Evolutionary conservation across 495 filamentous ascomycete species (phyloP).

Genomic region (Aspergillus incahuasiensis): DNA sequence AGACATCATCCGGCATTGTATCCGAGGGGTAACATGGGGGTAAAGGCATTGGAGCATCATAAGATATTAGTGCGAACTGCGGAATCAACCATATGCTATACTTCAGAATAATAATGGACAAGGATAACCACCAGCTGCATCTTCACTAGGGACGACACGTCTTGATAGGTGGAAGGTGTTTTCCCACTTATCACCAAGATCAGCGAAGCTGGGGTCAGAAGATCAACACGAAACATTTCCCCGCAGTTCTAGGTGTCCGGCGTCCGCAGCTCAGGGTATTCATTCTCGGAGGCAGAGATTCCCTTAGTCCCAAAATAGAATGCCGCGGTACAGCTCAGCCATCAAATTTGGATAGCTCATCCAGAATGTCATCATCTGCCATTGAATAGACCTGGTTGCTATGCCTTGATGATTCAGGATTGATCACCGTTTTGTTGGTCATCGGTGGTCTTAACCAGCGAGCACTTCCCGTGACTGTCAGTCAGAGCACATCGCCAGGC

Average conservation of each 20-base stretch:
- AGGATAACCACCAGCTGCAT: neutral
- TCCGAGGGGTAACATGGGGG: neutral
- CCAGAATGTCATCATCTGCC: neutral
- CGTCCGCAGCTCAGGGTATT: neutral
- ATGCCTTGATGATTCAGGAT: neutral
- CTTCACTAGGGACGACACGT: neutral
- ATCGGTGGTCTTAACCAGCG: neutral
- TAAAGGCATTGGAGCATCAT: neutral
- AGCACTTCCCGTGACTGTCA: neutral
- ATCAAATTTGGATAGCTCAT: neutral
- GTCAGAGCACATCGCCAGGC: neutral
- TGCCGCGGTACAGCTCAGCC: neutral
- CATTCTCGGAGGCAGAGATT: too few relatives aligned
- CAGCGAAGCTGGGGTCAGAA: neutral
- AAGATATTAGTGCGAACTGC: neutral
- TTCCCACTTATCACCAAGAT: conserved; percentile 1
- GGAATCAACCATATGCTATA: neutral
- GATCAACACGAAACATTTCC: neutral
- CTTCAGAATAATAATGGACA: neutral
- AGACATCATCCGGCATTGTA: neutral
- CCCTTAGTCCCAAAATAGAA: too few relatives aligned
- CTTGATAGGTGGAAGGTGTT: conserved; percentile 4
- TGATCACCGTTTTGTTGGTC: neutral
- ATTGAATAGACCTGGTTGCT: neutral
- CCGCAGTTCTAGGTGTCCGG: neutral